Evolutionary conservation across 495 filamentous ascomycete species (phyloP).

Genomic region (Aspergillus nidulans): DNA sequence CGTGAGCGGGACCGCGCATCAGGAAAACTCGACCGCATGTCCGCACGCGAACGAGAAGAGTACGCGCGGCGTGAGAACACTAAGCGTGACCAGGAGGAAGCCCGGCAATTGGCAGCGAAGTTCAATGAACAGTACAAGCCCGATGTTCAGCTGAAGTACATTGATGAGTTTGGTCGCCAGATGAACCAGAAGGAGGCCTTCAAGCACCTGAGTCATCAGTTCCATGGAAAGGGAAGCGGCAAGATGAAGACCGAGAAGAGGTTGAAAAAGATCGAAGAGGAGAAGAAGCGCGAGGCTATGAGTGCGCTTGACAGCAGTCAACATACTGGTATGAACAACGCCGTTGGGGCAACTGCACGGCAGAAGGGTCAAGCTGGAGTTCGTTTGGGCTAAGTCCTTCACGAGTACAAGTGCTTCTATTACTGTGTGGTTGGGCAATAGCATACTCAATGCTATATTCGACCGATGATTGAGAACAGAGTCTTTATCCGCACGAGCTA

Average conservation of each 20-base stretch:
- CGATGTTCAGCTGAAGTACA: conserved; percentile 81
- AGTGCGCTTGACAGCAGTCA: conserved; percentile 77
- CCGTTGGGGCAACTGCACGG: conserved; percentile 65
- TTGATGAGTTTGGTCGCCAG: conserved; percentile 76
- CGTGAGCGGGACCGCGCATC: conserved; percentile 81
- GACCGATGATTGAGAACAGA: not conserved
- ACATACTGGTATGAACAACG: conserved; percentile 76
- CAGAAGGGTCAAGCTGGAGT: conserved; percentile 89
- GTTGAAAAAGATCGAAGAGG: conserved; percentile 94
- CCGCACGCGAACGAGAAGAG: conserved; percentile 84
- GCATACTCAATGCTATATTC: not conserved
- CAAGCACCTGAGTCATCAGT: conserved; percentile 90
- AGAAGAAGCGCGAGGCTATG: conserved; percentile 79
- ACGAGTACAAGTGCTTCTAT: not conserved
- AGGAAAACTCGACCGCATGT: conserved; percentile 81
- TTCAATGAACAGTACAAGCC: conserved; percentile 88
- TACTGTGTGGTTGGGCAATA: not conserved
- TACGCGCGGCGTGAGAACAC: conserved; percentile 82
- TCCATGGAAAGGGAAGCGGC: conserved; percentile 95
- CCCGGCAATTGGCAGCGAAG: conserved; percentile 72
- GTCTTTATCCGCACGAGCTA: not conserved
- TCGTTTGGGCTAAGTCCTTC: conserved; percentile 57
- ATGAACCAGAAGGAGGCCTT: conserved; percentile 96
- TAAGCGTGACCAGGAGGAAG: conserved; percentile 74
- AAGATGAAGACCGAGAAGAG: conserved; percentile 98